phyloP scores from a whole-genome alignment of 2,329 filamentous ascomycete genomes.

The Fusarium sp. region DNA sequence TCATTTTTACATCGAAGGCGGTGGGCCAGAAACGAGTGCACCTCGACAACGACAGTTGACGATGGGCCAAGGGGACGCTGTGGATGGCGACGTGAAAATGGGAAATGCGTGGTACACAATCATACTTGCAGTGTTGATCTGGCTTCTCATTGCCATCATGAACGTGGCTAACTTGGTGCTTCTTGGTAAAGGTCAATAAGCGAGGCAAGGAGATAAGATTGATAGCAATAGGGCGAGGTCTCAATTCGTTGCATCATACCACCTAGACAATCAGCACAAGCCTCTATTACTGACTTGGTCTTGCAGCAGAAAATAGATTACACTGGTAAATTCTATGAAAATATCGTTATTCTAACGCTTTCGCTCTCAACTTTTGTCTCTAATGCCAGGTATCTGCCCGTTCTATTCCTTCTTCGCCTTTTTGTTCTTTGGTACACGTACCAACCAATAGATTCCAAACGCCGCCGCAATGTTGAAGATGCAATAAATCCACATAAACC shows the following conservation, averaged over 20 bases:
- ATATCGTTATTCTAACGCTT: too few relatives aligned
- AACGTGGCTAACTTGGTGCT: conserved; percentile 81
- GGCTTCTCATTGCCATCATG: conserved; percentile 82
- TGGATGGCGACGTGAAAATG: conserved; percentile 69
- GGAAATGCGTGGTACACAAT: conserved; percentile 78
- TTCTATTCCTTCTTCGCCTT: conserved; percentile 37
- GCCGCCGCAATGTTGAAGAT: conserved; percentile 67
- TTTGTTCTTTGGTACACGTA: conserved; percentile 54
- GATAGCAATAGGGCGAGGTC: neutral
- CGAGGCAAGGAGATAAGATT: neutral
- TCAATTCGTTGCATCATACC: neutral
- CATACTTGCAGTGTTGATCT: conserved; percentile 71
- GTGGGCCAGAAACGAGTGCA: too few relatives aligned
- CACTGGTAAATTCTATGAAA: too few relatives aligned
- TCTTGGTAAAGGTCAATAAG: neutral
- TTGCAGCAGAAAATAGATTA: neutral
- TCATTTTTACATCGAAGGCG: too few relatives aligned
- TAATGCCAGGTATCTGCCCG: neutral
- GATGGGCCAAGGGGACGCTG: conserved; percentile 8
- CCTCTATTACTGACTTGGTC: too few relatives aligned
- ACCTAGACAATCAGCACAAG: too few relatives aligned
- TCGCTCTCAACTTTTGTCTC: neutral
- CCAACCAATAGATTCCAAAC: conserved; percentile 65
- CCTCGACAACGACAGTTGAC: too few relatives aligned
- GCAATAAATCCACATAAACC: conserved; percentile 68